Evolutionary conservation across 2,329 filamentous ascomycete species (phyloP).

Genomic region (Fusarium armeniacum): DNA sequence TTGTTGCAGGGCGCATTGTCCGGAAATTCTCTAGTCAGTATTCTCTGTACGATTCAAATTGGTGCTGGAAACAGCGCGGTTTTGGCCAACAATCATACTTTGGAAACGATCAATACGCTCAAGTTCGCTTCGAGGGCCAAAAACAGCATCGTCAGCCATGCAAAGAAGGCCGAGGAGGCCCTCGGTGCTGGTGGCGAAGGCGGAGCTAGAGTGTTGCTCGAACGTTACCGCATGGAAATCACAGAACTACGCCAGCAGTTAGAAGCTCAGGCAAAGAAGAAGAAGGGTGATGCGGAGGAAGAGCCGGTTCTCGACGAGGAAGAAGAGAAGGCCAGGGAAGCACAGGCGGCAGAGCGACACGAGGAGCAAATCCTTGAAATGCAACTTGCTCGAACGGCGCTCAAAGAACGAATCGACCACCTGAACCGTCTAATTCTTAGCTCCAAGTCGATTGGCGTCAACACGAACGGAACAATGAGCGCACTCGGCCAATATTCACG

Average conservation of each 20-base stretch:
- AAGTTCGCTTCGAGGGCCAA: slow-evolving; percentile 97
- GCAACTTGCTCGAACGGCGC: slow-evolving; percentile 93
- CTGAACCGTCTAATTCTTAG: slow-evolving; percentile 94
- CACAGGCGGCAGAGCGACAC: slow-evolving; percentile 86
- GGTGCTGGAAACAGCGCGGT: slow-evolving; percentile 81
- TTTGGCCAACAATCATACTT: slow-evolving; percentile 79
- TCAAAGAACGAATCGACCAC: slow-evolving; percentile 98
- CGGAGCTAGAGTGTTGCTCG: slow-evolving; percentile 86
- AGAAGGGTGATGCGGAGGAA: slow-evolving; percentile 71
- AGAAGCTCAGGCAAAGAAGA: slow-evolving; percentile 82
- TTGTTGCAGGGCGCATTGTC: slow-evolving; percentile 92
- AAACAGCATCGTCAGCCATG: slow-evolving; percentile 97
- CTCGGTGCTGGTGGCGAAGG: slow-evolving; percentile 85
- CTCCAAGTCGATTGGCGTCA: slow-evolving; percentile 96
- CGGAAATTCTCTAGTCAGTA: slow-evolving; percentile 94
- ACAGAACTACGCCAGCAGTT: slow-evolving; percentile 83
- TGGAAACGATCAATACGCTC: slow-evolving; percentile 93
- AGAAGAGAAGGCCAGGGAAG: slow-evolving; percentile 79
- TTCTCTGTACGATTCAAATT: slow-evolving; percentile 95
- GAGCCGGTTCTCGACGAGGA: slow-evolving; percentile 74
- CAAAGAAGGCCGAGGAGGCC: slow-evolving; percentile 93
- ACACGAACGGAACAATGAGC: slow-evolving; percentile 79
- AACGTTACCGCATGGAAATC: slow-evolving; percentile 95
- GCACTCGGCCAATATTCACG: slow-evolving; percentile 73
- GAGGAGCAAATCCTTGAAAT: slow-evolving; percentile 99